Evolutionary conservation across 768 basidiomycete genomes (phyloP), one percentile per base, ranked within the genome.

Genomic region (Hysterangium stoloniferum): DNA sequence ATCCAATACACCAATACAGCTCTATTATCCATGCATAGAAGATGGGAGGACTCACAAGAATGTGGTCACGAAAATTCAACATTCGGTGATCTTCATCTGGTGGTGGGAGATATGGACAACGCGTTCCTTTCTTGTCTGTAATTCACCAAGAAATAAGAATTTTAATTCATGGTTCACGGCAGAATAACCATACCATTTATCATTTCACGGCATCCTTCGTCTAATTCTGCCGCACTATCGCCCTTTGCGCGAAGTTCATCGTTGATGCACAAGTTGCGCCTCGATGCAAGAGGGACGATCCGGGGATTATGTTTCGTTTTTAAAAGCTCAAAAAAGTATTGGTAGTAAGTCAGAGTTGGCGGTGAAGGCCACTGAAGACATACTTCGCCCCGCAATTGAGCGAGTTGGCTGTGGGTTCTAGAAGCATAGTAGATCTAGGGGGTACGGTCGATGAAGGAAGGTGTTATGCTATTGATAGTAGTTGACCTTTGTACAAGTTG

Each of bases 241-340:
- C 56, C 70, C 43, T 74, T 76, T 7, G 69, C 67, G 32, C 80
- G 76, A 19, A 96, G 72, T 32, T 79, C 73, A 24, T 91, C 88
- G 58, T 98, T 88, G 52, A 98, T 88, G 63, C 95, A 99, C 1
- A 98, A 74, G 57, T 95, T 91, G 60, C 84, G 90, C 37, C 96
- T 78, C 4, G 90, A 90, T 0, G 86, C 94, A 7, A 99, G 74
- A 15, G 93, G 78, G n/a, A 96, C 86, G 0, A 83, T 72, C 25
- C 91, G 80, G 54, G 68, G 50, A 33, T 62, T 13, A 1, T 56
- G 48, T 8, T 56, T 55, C n/a, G 51, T 43, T n/a, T 62, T 40
- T 17, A 51, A 45, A 22, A 51, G 38, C 49, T 36, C n/a, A 19
- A 13, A 19, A 6, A 17, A 33, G 25, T 25, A 2, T 7, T 12